Percentiles rank a stretch among this genome's conserved stretches.
phyloP scores from a whole-genome alignment of 139 green algal genomes.

The Diplosphaera chodatii region DNA sequence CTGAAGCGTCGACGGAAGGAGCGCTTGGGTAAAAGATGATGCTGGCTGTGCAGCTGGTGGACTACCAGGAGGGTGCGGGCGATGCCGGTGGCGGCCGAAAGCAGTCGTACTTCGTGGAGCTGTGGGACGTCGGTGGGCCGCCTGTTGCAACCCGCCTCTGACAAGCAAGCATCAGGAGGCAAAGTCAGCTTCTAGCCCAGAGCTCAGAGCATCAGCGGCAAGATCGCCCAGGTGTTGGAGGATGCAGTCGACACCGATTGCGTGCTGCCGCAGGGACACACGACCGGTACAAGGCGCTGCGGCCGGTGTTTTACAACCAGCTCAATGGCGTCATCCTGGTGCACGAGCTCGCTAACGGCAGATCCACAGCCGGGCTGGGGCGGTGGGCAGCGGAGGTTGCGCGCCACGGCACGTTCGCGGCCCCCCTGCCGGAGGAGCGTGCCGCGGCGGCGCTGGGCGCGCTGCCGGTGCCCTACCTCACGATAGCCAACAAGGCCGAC shows the following conservation, averaged over 20 bases:
- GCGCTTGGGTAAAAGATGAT: too few species aligned
- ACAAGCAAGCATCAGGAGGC: too few species aligned
- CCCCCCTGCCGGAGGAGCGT: background rate
- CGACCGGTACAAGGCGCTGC: conserved; percentile 8
- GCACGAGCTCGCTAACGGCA: background rate
- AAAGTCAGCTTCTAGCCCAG: too few species aligned
- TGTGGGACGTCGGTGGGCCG: conserved; percentile 1
- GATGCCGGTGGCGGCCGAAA: background rate
- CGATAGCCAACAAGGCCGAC: background rate
- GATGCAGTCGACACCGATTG: background rate
- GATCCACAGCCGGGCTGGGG: background rate
- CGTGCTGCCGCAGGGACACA: background rate
- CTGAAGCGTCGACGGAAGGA: too few species aligned
- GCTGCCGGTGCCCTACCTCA: background rate
- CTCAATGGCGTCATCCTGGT: conserved; percentile 7
- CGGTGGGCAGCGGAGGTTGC: conserved; percentile 5
- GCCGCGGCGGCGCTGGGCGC: background rate
- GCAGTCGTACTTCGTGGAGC: conserved; percentile 1
- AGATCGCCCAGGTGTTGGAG: too few species aligned
- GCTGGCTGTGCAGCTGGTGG: background rate
- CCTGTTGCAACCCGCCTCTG: too few species aligned
- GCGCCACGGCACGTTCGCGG: background rate
- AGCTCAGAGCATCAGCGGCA: too few species aligned
- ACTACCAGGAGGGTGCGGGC: background rate
- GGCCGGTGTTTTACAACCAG: background rate